phyloP scores from a whole-genome alignment of 441 rosid species.

The Biscutella laevigata region DNA sequence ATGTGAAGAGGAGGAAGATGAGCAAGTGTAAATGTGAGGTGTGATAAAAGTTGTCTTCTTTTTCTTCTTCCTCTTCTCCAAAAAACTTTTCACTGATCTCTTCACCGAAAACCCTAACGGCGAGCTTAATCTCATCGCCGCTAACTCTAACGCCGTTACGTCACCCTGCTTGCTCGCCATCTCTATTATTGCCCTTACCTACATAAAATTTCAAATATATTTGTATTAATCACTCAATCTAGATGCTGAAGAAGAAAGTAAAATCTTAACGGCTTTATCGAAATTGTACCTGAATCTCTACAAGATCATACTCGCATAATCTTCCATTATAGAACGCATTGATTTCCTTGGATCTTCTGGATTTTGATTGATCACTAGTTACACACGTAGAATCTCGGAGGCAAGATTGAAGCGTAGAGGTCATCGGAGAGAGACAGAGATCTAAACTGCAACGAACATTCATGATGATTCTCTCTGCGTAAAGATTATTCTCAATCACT shows the following conservation, averaged over 20 bases:
- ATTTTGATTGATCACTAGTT: background rate
- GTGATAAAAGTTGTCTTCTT: constrained; percentile 6
- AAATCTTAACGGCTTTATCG: background rate
- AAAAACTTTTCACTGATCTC: constrained; percentile 23
- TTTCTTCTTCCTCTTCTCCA: constrained; percentile 25
- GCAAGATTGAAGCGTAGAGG: constrained; percentile 17
- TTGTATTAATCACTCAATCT: too few relatives aligned
- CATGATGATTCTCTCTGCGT: constrained; percentile 7
- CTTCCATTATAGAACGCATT: background rate
- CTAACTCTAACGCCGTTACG: constrained; percentile 10
- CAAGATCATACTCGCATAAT: constrained; percentile 12
- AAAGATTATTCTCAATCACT: constrained; percentile 8
- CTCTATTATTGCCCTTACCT: constrained; percentile 24
- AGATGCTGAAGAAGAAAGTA: background rate
- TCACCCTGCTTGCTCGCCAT: constrained; percentile 19
- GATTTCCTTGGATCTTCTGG: background rate
- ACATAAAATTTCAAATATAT: too few relatives aligned
- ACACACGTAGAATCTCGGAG: constrained; percentile 15
- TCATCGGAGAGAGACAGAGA: constrained; percentile 23
- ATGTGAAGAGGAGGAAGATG: constrained; percentile 21
- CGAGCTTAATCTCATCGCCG: constrained; percentile 9
- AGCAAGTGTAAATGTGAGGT: constrained; percentile 7
- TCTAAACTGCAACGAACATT: constrained; percentile 18
- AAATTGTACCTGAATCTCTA: constrained; percentile 19
- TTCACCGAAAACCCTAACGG: constrained; percentile 19